Conservation (phyloP, 2,329 filamentous ascomycete species). For the Cladophialophora carrionii region DNA sequence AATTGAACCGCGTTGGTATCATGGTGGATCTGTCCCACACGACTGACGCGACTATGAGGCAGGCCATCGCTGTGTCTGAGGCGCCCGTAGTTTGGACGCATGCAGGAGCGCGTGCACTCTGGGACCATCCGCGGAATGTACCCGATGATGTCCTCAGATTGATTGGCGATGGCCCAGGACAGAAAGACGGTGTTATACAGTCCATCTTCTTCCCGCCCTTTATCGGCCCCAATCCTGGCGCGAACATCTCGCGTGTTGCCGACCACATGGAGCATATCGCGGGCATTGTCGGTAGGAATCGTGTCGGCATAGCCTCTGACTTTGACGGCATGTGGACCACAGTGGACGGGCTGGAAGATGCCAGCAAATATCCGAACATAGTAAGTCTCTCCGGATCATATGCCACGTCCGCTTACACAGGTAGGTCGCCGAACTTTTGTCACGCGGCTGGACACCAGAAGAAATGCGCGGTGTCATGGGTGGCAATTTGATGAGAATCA, state of each 20-base stretch:
- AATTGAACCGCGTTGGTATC: conserved; percentile 42
- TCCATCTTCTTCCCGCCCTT: conserved; percentile 46
- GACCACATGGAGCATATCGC: conserved; percentile 50
- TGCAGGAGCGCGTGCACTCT: conserved; percentile 39
- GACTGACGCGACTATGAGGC: conserved; percentile 38
- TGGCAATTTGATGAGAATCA: conserved; percentile 79
- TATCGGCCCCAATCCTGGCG: conserved; percentile 15
- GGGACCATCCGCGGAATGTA: conserved; percentile 47
- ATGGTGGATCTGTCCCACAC: conserved; percentile 41
- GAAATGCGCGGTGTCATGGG: conserved; percentile 76
- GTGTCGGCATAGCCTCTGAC: conserved; percentile 45
- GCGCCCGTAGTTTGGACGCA: conserved; percentile 42
- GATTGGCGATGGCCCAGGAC: conserved; percentile 37
- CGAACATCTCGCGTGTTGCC: conserved; percentile 24
- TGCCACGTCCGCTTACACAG: background rate
- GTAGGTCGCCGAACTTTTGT: conserved; percentile 70
- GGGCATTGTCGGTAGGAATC: conserved; percentile 41
- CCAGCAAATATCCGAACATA: conserved; percentile 77
- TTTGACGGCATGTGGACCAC: conserved; percentile 50
- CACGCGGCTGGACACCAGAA: conserved; percentile 70
- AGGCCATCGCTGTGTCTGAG: conserved; percentile 37
- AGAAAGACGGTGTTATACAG: conserved; percentile 47
- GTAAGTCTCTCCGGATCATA: conserved; percentile 9
- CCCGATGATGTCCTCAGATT: conserved; percentile 48
- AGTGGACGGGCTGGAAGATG: conserved; percentile 78